A percentile compares a stretch with the other conserved stretches of the same genome.
phyloP scores from a whole-genome alignment of 129 eudicot genomes.

The Calendula officinalis region DNA sequence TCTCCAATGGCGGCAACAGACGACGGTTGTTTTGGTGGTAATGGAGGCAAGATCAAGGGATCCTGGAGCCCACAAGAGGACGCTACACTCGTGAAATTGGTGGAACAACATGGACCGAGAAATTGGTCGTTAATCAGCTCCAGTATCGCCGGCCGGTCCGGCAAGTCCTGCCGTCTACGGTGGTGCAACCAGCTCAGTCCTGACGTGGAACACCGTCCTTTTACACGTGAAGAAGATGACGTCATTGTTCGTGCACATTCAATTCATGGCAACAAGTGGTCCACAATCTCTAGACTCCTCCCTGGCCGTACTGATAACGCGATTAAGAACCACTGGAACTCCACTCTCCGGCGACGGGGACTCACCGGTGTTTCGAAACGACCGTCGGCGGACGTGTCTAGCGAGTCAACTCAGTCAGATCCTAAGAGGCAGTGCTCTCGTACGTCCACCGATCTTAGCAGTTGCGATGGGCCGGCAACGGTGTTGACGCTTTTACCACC shows the following conservation, averaged over 20 bases:
- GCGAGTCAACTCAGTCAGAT: conserved; percentile 43
- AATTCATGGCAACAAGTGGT: conserved; percentile 64
- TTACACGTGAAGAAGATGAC: conserved; percentile 60
- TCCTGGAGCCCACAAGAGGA: conserved; percentile 78
- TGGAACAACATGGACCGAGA: conserved; percentile 61
- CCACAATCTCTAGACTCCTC: conserved; percentile 51
- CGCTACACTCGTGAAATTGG: conserved; percentile 38
- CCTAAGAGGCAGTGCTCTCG: conserved; percentile 39
- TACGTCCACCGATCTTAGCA: conserved; percentile 29
- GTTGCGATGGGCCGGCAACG: conserved; percentile 43
- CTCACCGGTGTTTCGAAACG: conserved; percentile 28
- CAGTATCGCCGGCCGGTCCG: conserved; percentile 65
- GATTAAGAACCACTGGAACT: conserved; percentile 75
- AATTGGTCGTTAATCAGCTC: conserved; percentile 63
- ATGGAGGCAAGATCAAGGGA: conserved; percentile 47
- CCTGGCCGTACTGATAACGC: conserved; percentile 81
- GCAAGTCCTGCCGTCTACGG: conserved; percentile 71
- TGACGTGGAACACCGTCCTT: conserved; percentile 52
- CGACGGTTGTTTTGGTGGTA: background rate
- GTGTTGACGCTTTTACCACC: conserved; percentile 64
- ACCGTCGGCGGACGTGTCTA: conserved; percentile 24
- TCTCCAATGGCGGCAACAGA: conserved; percentile 2
- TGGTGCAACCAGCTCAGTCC: conserved; percentile 90
- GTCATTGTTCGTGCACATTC: conserved; percentile 53
- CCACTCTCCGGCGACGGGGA: conserved; percentile 47